Percentiles rank a stretch among this genome's conserved stretches.
These are phyloP conservation scores for thale cress (Arabidopsis thaliana) DNA, from an alignment of 345 rosid species.

Conservation along the genomic window DNA sequence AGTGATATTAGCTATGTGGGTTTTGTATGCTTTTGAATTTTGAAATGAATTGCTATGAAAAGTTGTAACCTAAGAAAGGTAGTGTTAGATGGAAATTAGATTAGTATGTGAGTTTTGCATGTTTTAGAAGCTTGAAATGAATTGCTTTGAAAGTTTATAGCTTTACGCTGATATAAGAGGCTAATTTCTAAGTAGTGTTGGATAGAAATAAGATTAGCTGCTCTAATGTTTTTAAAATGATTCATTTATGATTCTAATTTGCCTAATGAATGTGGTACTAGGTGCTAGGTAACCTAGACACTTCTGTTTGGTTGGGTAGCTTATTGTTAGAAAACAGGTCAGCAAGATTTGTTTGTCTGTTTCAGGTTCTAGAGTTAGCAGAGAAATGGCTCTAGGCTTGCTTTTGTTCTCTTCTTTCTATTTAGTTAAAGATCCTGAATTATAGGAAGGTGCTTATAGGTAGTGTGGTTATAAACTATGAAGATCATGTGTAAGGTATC, in stretches of 20 bases:
- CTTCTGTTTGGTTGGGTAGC: background rate
- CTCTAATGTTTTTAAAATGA: constrained; percentile 7
- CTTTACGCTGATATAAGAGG: background rate
- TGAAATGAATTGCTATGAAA: background rate
- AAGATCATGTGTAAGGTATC: constrained; percentile 17
- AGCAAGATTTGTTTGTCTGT: constrained; percentile 15
- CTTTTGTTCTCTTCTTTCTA: background rate
- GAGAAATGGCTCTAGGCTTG: background rate
- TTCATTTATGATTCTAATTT: background rate
- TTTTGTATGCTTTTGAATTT: background rate
- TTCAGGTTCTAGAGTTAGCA: background rate
- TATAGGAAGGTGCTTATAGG: background rate
- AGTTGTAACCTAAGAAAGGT: background rate
- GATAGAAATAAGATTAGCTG: constrained; percentile 7
- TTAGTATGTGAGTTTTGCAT: constrained; percentile 1
- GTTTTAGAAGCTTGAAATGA: background rate
- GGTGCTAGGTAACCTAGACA: background rate
- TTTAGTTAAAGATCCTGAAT: background rate
- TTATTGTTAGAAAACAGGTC: constrained; percentile 2
- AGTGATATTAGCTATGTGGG: constrained; percentile 24
- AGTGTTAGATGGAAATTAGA: constrained; percentile 11
- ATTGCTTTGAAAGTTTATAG: background rate
- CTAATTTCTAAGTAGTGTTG: background rate
- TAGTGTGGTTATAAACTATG: constrained; percentile 9
- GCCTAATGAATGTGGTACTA: background rate